A percentile compares a stretch with the other conserved stretches of the same genome.
phyloP scores from a whole-genome alignment of 208 protist species.

The Acanthamoeba lenticulata region DNA sequence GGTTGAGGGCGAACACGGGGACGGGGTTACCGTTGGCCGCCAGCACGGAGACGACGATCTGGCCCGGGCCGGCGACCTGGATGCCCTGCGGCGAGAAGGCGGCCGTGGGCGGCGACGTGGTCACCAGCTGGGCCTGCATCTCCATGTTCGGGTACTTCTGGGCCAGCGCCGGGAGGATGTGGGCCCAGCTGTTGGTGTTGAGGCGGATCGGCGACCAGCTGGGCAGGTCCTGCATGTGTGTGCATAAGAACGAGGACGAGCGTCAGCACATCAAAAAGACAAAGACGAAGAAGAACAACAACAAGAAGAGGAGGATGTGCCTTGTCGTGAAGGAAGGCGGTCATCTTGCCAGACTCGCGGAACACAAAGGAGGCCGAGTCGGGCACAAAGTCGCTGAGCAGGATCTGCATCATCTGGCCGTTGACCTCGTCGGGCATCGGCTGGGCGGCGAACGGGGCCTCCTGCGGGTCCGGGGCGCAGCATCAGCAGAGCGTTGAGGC shows the following conservation, averaged over 20 bases:
- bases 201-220: neutral
- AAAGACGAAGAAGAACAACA: neutral
- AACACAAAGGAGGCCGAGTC: neutral
- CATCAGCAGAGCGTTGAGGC: neutral
- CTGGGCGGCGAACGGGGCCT: neutral
- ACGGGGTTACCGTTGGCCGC: neutral
- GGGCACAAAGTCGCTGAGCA: conserved; percentile 20
- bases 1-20: neutral
- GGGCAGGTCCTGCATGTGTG: neutral
- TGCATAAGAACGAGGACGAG: too few relatives aligned
- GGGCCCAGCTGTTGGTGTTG: conserved; percentile 1
- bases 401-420: conserved; percentile 28
- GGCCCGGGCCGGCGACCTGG: neutral
- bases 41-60: neutral
- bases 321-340: neutral
- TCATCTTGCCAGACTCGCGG: neutral
- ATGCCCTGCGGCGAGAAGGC: neutral
- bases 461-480: neutral
- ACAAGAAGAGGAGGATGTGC: neutral
- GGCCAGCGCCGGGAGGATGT: neutral
- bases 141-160: conserved; percentile 39
- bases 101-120: neutral
- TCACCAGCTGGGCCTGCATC: neutral
- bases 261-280: neutral
- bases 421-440: conserved; percentile 23